Percentiles rank a stretch among this genome's conserved stretches.
Evolutionary conservation across 768 basidiomycete genomes (phyloP).

Genomic region (Daedaleopsis nitida): DNA sequence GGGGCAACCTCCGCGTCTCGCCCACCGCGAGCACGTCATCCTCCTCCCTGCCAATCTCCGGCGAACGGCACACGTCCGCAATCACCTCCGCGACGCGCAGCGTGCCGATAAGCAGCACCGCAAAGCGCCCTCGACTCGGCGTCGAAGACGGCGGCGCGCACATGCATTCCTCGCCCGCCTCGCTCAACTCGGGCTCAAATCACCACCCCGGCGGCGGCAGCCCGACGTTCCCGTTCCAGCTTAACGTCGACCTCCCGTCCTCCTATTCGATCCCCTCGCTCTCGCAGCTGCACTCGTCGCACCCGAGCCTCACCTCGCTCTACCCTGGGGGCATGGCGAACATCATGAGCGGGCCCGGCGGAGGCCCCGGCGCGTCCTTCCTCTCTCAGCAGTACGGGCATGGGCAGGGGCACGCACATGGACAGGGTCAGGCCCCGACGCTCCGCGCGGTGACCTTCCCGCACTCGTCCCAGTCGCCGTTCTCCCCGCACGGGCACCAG

Average conservation of each 20-base stretch:
- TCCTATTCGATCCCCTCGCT: conserved; percentile 21
- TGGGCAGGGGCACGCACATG: not conserved
- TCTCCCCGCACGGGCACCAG: conserved; percentile 20
- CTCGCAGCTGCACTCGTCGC: conserved; percentile 22
- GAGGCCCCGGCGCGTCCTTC: conserved; percentile 13
- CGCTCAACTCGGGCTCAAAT: conserved; percentile 15
- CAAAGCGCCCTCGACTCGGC: conserved; percentile 23
- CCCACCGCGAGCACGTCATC: conserved; percentile 17
- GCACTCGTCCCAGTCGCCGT: conserved; percentile 4
- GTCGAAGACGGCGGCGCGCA: conserved; percentile 16
- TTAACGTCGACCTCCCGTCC: conserved; percentile 30
- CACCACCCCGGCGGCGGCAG: conserved; percentile 10
- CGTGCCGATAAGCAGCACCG: conserved; percentile 18
- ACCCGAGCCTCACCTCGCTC: conserved; percentile 18
- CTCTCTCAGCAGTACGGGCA: conserved; percentile 20
- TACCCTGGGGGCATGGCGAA: conserved; percentile 10
- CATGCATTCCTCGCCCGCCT: conserved; percentile 16
- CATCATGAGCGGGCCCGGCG: conserved; percentile 17
- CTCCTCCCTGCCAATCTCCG: conserved; percentile 29
- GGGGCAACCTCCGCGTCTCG: conserved; percentile 20
- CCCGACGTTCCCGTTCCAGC: conserved; percentile 28
- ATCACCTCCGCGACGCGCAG: conserved; percentile 20
- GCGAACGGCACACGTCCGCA: conserved; percentile 28
- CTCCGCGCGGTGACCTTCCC: conserved; percentile 24
- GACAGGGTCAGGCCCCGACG: not conserved